A percentile compares a stretch with the other conserved stretches of the same genome.
phyloP scores from a whole-genome alignment of 768 basidiomycete species.

The Tricholoma sp. region DNA sequence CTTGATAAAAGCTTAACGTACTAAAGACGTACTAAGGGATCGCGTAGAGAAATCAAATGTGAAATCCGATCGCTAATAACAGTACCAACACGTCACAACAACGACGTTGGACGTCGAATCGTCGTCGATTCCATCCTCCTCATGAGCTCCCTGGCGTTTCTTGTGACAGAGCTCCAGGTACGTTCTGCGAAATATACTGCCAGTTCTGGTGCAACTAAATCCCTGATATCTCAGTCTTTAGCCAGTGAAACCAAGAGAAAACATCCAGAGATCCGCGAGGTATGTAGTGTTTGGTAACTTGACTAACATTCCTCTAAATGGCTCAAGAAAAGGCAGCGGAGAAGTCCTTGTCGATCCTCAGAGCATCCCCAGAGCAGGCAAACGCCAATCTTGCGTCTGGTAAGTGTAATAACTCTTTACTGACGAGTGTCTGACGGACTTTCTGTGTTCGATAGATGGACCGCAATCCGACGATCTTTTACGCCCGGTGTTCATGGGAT shows the following conservation, averaged over 20 bases:
- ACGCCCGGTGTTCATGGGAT: constrained; percentile 89
- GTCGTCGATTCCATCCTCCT: background rate
- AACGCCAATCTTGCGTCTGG: constrained; percentile 69
- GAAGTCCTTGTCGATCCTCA: constrained; percentile 76
- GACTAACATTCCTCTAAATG: constrained; percentile 10
- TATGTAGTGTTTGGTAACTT: constrained; percentile 27
- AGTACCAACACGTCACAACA: background rate
- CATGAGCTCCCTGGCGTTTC: constrained; percentile 19
- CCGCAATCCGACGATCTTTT: constrained; percentile 79
- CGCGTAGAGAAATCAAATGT: no score
- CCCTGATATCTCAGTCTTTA: constrained; percentile 51
- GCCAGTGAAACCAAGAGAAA: constrained; percentile 85
- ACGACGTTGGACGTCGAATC: no score
- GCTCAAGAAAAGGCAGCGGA: constrained; percentile 64
- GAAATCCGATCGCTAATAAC: no score
- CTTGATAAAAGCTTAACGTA: no score
- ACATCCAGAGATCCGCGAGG: constrained; percentile 93
- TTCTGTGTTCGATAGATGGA: constrained; percentile 45
- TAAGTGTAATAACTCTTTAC: constrained; percentile 27
- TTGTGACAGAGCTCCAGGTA: constrained; percentile 11
- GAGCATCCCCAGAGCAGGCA: constrained; percentile 79
- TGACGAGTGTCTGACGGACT: background rate
- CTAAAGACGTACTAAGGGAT: no score
- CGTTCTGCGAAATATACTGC: background rate
- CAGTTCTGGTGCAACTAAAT: background rate